Evolutionary conservation across 192 early-diverging fungal species (phyloP).

Genomic region (Chytriomyces sp.): DNA sequence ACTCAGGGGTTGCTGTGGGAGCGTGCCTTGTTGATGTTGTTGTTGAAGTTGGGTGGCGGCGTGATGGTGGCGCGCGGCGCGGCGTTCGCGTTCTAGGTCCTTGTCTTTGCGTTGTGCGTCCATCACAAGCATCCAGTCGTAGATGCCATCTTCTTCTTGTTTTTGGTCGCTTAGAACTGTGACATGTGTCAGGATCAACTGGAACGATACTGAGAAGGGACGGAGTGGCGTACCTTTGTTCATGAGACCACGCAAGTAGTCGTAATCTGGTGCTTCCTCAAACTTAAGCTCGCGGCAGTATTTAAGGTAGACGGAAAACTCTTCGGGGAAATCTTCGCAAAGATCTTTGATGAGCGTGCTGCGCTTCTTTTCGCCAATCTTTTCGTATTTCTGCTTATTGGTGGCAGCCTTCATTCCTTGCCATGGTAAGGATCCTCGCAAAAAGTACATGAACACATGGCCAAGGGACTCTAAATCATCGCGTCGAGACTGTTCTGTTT

Average conservation of each 20-base stretch:
- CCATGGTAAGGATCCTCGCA: constrained; percentile 93
- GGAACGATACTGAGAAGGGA: constrained; percentile 6
- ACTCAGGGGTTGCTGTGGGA: neutral
- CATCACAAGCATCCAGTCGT: constrained; percentile 85
- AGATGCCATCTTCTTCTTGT: constrained; percentile 86
- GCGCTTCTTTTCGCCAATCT: constrained; percentile 99
- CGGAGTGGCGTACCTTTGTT: constrained; percentile 61
- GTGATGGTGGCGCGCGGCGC: neutral
- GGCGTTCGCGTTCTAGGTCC: constrained; percentile 44
- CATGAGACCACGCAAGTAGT: constrained; percentile 85
- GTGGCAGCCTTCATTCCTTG: constrained; percentile 96
- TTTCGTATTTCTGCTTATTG: constrained; percentile 99
- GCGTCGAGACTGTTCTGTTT: constrained; percentile 90
- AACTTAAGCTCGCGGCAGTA: constrained; percentile 92
- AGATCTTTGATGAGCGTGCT: constrained; percentile 84
- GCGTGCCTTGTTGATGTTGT: neutral
- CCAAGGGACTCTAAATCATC: constrained; percentile 97
- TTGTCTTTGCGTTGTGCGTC: constrained; percentile 54
- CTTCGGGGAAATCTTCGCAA: constrained; percentile 88
- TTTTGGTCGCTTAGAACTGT: constrained; percentile 54
- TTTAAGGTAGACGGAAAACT: constrained; percentile 87
- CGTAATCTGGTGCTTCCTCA: constrained; percentile 96
- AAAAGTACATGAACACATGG: constrained; percentile 98
- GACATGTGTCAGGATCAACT: neutral
- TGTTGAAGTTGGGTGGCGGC: neutral